Evolutionary conservation across 2,329 filamentous ascomycete genomes (phyloP), one percentile per base, ranked within the genome.

Genomic region (Neopestalotiopsis rosae): DNA sequence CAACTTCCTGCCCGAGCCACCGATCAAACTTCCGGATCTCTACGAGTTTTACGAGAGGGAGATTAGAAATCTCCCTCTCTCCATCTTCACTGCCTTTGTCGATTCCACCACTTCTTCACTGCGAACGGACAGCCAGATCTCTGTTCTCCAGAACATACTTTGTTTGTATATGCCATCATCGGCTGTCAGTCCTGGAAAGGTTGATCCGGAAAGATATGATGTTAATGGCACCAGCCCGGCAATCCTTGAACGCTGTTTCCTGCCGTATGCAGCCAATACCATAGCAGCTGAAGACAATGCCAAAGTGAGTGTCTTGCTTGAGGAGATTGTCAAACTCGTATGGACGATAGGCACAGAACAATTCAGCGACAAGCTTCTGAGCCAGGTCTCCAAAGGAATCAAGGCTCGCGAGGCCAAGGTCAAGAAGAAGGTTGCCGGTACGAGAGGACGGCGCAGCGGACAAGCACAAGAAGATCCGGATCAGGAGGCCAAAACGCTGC

Each of bases 261-360:
- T 94, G 2, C 88, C 88, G 0, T 90, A 87, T 72, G 84, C 91
- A 0, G 91, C 93, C 1, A 90, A 88, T 69, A 89, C 86, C 0
- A 82, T 86, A 14, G 85, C 84, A 6, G 79, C 87, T 0, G 86
- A 88, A 24, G 92, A 94, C 71, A 95, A 96, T 73, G 90, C 91
- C 34, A 92, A 92, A 77, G 84, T 95, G 49, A 90, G 91, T 1
- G 79, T 95, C 10, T 78, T 92, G 38, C 81, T 94, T 0, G 93
- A 95, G 79, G 85, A 84, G 1, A 79, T 94, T 64, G 75, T 93
- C 38, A 85, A 90, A 61, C 80, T 90, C 6, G 78, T 87, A 3
- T 86, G 83, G 79, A 68, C 69, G 2, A 74, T 76, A 32, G 79
- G 79, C 13, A 72, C 74, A 24, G 71, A 83, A 13, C 68, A 70